phyloP scores from a whole-genome alignment of 176 grass and related monocot species.

The Echinochloa phyllopogon region DNA sequence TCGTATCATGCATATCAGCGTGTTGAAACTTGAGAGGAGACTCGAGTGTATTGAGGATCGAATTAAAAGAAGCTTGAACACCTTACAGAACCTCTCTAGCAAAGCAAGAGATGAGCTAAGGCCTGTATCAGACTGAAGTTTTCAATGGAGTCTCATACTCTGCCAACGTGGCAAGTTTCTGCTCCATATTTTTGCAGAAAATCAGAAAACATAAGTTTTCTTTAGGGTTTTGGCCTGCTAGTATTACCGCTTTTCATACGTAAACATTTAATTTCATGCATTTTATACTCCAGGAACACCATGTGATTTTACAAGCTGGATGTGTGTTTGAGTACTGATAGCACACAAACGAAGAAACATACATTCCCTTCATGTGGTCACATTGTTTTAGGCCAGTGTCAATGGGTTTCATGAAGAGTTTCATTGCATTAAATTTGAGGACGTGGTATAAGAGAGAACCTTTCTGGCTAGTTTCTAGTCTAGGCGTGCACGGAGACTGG shows the following conservation, averaged over 20 bases:
- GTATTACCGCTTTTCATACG: background rate
- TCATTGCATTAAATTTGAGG: no score
- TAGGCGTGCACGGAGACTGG: no score
- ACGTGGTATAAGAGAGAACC: no score
- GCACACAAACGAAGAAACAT: no score
- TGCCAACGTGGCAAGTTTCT: conserved; percentile 10
- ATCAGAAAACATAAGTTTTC: background rate
- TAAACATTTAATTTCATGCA: background rate
- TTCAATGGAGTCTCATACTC: conserved; percentile 1
- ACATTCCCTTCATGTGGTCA: no score
- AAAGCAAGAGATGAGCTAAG: conserved; percentile 32
- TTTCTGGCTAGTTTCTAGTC: no score
- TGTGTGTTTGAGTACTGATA: no score
- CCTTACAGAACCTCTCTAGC: conserved; percentile 40
- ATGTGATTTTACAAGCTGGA: no score
- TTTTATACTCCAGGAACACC: conserved; percentile 42
- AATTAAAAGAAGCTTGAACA: conserved; percentile 51
- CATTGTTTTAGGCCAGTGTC: no score
- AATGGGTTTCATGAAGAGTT: no score
- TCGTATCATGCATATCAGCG: conserved; percentile 70
- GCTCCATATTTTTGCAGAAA: background rate
- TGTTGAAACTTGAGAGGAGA: conserved; percentile 80
- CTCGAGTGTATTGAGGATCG: conserved; percentile 66
- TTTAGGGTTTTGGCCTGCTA: background rate
- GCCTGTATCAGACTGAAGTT: conserved; percentile 18